Evolutionary conservation across 495 filamentous ascomycete genomes (phyloP), one percentile per base, ranked within the genome.

Genomic region (Chaetomidium leptoderma): DNA sequence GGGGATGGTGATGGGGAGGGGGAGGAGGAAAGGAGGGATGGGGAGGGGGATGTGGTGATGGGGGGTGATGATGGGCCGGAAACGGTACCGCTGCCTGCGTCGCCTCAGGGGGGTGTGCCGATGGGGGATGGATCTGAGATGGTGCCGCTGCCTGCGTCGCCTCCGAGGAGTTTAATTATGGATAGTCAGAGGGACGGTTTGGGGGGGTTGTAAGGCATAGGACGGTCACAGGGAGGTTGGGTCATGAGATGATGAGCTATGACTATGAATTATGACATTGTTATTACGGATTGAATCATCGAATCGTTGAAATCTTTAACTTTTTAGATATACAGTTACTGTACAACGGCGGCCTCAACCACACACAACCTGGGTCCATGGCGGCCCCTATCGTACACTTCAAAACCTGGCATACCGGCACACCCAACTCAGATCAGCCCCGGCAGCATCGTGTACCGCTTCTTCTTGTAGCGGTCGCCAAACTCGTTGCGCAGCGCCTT

Each of bases 401-500:
- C 6, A 13, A 19, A 9, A n/a, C 14, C 19, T 26, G 4, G 32
- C 29, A 35, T 13, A 16, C 17, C 46, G 1, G 0, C 29, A 3
- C 32, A 4, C 14, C 26, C 39, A 23, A 24, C 40, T 66, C 59
- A 79, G 58, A 78, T 72, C 32, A 83, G 65, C 19, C 86, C 87
- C 21, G 93, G 91, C 23, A 97, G 60, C 73, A 98, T 87, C 54
- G 78, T 79, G 66, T 75, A 87, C 59, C 81, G 81, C 87, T 97
- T 97, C 76, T 84, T 86, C 83, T 88, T 88, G 72, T 98, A 98
- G 71, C 84, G 86, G 61, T 88, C 86, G 44, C 86, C 86, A 71
- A 97, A 96, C 70, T 96, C 89, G 72, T 87, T 86, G 55, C 93
- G 82, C 70, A 95, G 92, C 53, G 86, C 84, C 68, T 74, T 80